Evolutionary conservation across 2,329 filamentous ascomycete species (phyloP).

Genomic region (Penicillium sp.): DNA sequence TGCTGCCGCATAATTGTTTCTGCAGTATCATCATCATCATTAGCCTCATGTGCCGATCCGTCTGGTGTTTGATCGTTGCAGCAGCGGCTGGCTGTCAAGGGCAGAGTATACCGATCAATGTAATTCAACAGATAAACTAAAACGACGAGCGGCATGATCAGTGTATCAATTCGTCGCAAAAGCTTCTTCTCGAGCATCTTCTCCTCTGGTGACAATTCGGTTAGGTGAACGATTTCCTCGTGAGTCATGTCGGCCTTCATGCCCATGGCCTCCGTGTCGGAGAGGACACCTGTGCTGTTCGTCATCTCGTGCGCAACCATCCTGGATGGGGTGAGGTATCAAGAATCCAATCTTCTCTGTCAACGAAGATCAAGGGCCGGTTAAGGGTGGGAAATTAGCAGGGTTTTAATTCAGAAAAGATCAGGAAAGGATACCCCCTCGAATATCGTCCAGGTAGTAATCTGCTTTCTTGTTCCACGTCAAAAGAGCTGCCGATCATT

Average conservation of each 20-base stretch:
- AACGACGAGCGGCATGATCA: conserved; percentile 38
- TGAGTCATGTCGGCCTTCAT: conserved; percentile 17
- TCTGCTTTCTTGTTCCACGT: too few species aligned
- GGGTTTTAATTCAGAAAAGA: too few species aligned
- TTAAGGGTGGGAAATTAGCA: too few species aligned
- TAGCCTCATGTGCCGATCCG: too few species aligned
- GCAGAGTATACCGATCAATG: conserved; percentile 32
- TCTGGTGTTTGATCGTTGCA: too few species aligned
- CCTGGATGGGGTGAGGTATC: too few species aligned
- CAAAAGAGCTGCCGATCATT: too few species aligned
- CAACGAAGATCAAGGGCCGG: too few species aligned
- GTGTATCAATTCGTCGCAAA: conserved; percentile 30
- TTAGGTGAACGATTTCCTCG: conserved; percentile 17
- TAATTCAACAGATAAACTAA: conserved; percentile 40
- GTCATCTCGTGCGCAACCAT: background rate
- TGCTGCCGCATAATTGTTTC: conserved; percentile 45
- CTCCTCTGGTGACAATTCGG: conserved; percentile 26
- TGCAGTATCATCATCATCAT: background rate
- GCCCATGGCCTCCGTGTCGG: conserved; percentile 15
- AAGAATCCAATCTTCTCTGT: too few species aligned
- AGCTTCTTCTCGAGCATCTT: conserved; percentile 34
- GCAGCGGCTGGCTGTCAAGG: too few species aligned
- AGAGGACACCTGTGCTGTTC: conserved; percentile 4
- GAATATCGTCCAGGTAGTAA: too few species aligned
- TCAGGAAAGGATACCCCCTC: too few species aligned